These are phyloP conservation scores for Diaporthe ilicicola DNA, from an alignment of 2,329 filamentous ascomycete species.

Conservation along the genomic window DNA sequence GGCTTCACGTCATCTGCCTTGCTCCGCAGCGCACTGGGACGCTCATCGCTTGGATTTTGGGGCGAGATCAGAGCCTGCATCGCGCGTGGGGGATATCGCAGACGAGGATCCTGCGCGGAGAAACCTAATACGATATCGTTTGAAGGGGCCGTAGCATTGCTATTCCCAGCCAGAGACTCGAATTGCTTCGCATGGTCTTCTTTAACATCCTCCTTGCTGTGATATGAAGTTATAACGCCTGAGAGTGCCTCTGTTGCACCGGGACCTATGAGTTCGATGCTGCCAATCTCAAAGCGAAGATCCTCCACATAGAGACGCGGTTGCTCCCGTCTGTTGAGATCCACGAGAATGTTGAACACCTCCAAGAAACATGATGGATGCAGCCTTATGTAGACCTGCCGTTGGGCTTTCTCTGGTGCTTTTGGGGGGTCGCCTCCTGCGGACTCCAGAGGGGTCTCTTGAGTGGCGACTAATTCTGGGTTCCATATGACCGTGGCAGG, in stretches of 20 bases:
- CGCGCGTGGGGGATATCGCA: slow-evolving; percentile 76
- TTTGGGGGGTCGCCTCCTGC: slow-evolving; percentile 24
- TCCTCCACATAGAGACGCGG: slow-evolving; percentile 73
- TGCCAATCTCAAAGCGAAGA: slow-evolving; percentile 72
- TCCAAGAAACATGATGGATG: slow-evolving; percentile 84
- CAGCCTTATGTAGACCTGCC: slow-evolving; percentile 73
- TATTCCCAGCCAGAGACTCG: slow-evolving; percentile 62
- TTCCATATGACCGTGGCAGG: slow-evolving; percentile 82
- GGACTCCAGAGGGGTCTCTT: slow-evolving; percentile 29
- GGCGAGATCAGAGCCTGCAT: slow-evolving; percentile 46
- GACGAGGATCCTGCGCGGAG: slow-evolving; percentile 78
- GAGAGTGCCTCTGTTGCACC: slow-evolving; percentile 81
- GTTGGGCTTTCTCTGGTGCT: slow-evolving; percentile 35
- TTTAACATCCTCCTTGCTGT: slow-evolving; percentile 42
- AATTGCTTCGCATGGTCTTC: slow-evolving; percentile 59
- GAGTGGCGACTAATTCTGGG: slow-evolving; percentile 45
- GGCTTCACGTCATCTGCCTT: slow-evolving; percentile 42
- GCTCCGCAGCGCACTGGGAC: background rate
- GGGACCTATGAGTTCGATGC: slow-evolving; percentile 68
- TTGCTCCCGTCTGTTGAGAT: slow-evolving; percentile 65
- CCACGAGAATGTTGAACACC: slow-evolving; percentile 70
- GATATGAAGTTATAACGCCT: slow-evolving; percentile 68
- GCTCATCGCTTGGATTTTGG: slow-evolving; percentile 27
- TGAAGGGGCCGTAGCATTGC: slow-evolving; percentile 76
- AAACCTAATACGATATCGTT: slow-evolving; percentile 76